Evolutionary conservation across 2,329 filamentous ascomycete species (phyloP).

Genomic region (Fusarium tjaetaba): DNA sequence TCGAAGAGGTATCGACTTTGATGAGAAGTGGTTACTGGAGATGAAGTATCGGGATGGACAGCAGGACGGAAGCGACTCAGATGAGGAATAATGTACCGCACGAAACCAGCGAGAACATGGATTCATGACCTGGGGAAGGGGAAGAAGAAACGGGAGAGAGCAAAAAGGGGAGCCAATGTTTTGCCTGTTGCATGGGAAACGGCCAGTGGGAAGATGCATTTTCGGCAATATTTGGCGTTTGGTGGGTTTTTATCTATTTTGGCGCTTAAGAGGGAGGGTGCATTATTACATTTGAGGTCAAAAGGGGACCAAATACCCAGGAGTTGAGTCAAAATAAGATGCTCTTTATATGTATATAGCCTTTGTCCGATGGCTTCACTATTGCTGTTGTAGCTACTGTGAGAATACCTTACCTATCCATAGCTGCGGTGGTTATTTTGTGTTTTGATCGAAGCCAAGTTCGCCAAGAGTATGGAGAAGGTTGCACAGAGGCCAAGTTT

Average conservation of each 20-base stretch:
- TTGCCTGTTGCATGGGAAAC: constrained; percentile 25
- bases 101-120: neutral
- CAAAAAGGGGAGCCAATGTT: constrained; percentile 33
- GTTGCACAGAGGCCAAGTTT: constrained; percentile 30
- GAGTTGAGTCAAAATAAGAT: constrained; percentile 26
- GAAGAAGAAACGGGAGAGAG: constrained; percentile 1
- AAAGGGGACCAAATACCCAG: constrained; percentile 41
- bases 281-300: constrained; percentile 37
- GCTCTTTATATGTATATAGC: neutral
- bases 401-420: neutral
- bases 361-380: neutral
- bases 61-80: constrained; percentile 42
- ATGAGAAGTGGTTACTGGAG: constrained; percentile 83
- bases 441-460: neutral
- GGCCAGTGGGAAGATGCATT: constrained; percentile 20
- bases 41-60: constrained; percentile 62
- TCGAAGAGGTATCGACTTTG: constrained; percentile 88
- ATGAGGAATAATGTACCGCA: constrained; percentile 22
- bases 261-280: constrained; percentile 20
- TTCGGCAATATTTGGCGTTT: constrained; percentile 28
- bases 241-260: constrained; percentile 18
- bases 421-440: neutral
- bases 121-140: neutral
- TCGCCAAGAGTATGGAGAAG: constrained; percentile 37
- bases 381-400: neutral